Conservation (phyloP, 2,329 filamentous ascomycete genomes). For the Alternaria infectoria region DNA sequence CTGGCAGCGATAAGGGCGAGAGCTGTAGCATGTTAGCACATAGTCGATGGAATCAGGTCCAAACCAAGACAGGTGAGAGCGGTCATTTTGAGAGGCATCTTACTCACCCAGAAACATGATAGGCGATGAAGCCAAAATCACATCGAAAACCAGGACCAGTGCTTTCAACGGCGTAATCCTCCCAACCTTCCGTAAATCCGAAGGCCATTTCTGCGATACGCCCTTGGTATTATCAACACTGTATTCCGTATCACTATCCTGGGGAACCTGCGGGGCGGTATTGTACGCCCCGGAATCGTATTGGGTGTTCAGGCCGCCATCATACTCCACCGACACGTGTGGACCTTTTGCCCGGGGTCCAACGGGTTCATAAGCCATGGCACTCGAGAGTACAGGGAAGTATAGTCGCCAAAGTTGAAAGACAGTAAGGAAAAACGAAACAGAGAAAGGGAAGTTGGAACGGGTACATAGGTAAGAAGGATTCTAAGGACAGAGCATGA, state of each 20-base stretch:
- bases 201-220: slow-evolving; percentile 19
- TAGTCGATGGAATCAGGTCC: too few relatives aligned
- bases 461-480: background rate
- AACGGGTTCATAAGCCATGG: slow-evolving; percentile 7
- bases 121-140: slow-evolving; percentile 31
- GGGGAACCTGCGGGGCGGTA: slow-evolving; percentile 3
- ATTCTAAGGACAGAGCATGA: background rate
- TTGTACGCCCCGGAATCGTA: slow-evolving; percentile 10
- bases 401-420: background rate
- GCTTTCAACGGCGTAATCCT: slow-evolving; percentile 26
- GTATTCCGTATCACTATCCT: background rate
- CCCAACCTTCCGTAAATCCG: slow-evolving; percentile 24
- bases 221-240: background rate
- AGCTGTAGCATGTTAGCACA: slow-evolving; percentile 20
- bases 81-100: background rate
- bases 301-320: slow-evolving; percentile 13
- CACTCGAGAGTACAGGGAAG: too few relatives aligned
- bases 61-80: background rate
- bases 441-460: background rate
- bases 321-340: background rate
- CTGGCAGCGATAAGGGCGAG: slow-evolving; percentile 32
- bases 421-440: background rate
- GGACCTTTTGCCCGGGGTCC: background rate
- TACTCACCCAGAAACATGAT: slow-evolving; percentile 35
- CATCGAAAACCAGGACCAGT: slow-evolving; percentile 29